Percentiles rank a stretch among this genome's conserved stretches.
These are phyloP conservation scores for Astrothelium macrocarpum DNA, from an alignment of 495 filamentous ascomycete species.

Conservation along the genomic window DNA sequence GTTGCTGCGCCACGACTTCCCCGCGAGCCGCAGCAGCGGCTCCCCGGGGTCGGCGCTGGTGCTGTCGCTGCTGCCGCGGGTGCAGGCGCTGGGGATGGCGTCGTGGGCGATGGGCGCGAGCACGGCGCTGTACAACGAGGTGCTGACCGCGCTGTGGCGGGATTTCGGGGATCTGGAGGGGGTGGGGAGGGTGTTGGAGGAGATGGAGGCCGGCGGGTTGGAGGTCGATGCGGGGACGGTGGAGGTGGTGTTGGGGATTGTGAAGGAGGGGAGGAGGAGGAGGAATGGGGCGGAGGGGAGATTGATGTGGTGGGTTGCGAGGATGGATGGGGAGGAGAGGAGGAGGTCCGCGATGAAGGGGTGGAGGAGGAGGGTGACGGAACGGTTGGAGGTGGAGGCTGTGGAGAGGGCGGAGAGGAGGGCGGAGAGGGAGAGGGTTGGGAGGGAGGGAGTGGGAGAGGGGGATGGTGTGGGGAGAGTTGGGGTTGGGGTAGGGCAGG, in stretches of 20 bases:
- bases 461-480: background rate
- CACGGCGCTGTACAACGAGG: conserved; percentile 63
- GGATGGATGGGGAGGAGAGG: conserved; percentile 8
- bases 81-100: conserved; percentile 59
- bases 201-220: conserved; percentile 69
- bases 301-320: conserved; percentile 17
- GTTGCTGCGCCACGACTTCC: conserved; percentile 52
- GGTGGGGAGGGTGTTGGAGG: conserved; percentile 53
- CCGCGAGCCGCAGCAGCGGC: no score
- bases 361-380: conserved; percentile 15
- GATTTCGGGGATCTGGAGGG: conserved; percentile 50
- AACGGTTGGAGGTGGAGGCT: background rate
- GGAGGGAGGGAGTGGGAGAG: background rate
- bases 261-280: conserved; percentile 9
- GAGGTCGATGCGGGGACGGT: conserved; percentile 50
- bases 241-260: conserved; percentile 35
- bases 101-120: conserved; percentile 66
- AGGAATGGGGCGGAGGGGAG: conserved; percentile 12
- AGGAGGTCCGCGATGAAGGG: conserved; percentile 8
- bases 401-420: conserved; percentile 6
- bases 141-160: conserved; percentile 55
- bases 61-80: conserved; percentile 52
- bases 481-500: background rate
- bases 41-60: conserved; percentile 52
- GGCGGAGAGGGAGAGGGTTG: background rate